Base-by-base conservation (phyloP, 1,284 basidiomycete species). In the Leccinum pachyderme region DNA sequence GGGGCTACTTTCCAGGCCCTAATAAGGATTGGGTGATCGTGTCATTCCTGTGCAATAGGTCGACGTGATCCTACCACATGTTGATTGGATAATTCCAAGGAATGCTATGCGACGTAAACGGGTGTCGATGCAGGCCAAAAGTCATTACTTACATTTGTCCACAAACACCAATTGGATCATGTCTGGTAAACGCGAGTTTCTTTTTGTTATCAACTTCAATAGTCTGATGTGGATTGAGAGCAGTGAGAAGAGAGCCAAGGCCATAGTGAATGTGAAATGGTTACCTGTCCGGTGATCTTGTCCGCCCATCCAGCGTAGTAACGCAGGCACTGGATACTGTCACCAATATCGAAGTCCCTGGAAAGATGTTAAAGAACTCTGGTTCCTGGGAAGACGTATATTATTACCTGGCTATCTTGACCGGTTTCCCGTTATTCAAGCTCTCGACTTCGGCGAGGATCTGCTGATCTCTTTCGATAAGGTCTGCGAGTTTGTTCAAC, bases 81-180 rank as follows among this genome's bases (percentile, higher is more conserved):
- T 83, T 83, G 69, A 96, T 89, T 13, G 93, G 94, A 71, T 94
- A 95, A 75, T 95, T 95, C 90, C 89, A 93, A 11, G 91, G 91
- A 60, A 93, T 92, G 63, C 90, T 92, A 55, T 39, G 58, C 39
- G 52, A 28, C 29, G 51, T 58, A 15, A 56, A 51, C 47, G 49
- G 49, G 31, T 24, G 58, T 50, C 18, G 47, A 58, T 29, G 46
- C 43, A 51, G 49, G 32, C 18, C 24, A 58, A 35, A 27, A 55
- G 60, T 41, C 59, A 52, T 27, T 35, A 73, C 81, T 62, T 67
- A 91, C 89, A 95, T 94, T 68, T 93, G 91, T 8, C 89, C 93
- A 65, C 89, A 94, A 43, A 97, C 95, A 47, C 95, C 95, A 63
- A 98, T 90, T 29, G 95, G 94, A 61, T 98, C 95, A 72, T 95